phyloP scores from a whole-genome alignment of 805 yeast species.

The Candida qinlingensis region DNA sequence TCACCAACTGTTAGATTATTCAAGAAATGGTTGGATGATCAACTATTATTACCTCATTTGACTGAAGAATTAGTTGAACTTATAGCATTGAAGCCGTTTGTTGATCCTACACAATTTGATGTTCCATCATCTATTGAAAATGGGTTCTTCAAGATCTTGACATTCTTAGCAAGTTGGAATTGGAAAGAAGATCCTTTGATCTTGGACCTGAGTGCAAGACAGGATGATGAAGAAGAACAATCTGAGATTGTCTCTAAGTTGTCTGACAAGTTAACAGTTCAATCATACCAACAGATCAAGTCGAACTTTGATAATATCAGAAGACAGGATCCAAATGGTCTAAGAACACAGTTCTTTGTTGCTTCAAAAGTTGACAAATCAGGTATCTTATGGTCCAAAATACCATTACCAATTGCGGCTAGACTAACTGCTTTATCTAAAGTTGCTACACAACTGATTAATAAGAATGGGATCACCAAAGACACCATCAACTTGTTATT shows the following conservation, averaged over 20 bases:
- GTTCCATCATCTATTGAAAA: conserved; percentile 74
- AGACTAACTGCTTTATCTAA: conserved; percentile 84
- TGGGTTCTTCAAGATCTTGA: conserved; percentile 73
- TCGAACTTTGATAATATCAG: conserved; percentile 64
- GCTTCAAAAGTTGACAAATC: conserved; percentile 82
- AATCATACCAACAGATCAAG: conserved; percentile 56
- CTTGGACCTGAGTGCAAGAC: conserved; percentile 63
- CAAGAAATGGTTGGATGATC: conserved; percentile 87
- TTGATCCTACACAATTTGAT: conserved; percentile 80
- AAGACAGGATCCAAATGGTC: conserved; percentile 74
- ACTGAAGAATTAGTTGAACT: conserved; percentile 78
- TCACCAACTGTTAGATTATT: conserved; percentile 80
- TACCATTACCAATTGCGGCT: conserved; percentile 72
- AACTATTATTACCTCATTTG: conserved; percentile 64
- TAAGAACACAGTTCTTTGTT: conserved; percentile 74
- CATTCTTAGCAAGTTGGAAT: conserved; percentile 79
- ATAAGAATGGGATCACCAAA: conserved; percentile 37
- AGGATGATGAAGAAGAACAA: conserved; percentile 30
- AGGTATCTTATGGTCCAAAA: conserved; percentile 76
- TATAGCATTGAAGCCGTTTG: conserved; percentile 76
- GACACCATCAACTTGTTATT: conserved; percentile 53
- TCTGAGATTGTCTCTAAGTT: conserved; percentile 37
- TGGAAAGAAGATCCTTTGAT: conserved; percentile 89
- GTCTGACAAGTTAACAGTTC: conserved; percentile 57
- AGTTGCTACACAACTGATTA: conserved; percentile 57